Base-by-base conservation (phyloP, 805 yeast genomes). In the Tetrapisispora fleetii region DNA sequence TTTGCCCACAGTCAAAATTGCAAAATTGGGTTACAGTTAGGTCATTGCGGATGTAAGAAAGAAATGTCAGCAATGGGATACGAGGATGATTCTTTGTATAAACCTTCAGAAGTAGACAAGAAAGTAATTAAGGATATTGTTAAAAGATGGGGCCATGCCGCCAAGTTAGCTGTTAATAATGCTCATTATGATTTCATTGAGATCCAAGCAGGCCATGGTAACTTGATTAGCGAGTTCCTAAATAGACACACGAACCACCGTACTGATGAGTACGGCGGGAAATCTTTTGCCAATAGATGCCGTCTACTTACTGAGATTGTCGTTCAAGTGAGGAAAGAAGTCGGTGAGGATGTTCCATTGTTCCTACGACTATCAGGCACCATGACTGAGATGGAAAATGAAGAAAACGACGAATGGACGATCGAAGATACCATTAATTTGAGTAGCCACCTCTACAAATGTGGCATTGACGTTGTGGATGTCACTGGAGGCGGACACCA, bases 121-220 rank as follows among this genome's bases (percentile, higher is more conserved):
- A 66, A 58, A 2, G 77, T 79, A 43, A 67, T 77, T 49, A 53
- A 68, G 32, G 58, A 59, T 0, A 47, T 77, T n/a, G 65, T 77
- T 18, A 54, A 67, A 21, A 63, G 64, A 4, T 78, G 74, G 58
- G 74, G 66, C 27, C 56, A 51, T 1, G 76, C 79, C 27, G 79
- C 82, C 1, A 65, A 69, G 49, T 70, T 72, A 51, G 77, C 85
- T 1, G 64, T 73, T 33, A 71, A 68, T 14, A 62, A 66, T 35
- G 73, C 79, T 8, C 79, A 81, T 1, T 72, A 77, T 50, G 85
- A 81, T 59, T 77, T 77, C 44, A 70, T 81, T 43, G 86, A 80
- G 58, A 67, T 82, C 45, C 86, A 82, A 57, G 74, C 70, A 28
- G 84, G 84, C 16, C 80, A 80, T 59, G 86, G 87, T 2, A 80